phyloP scores from a whole-genome alignment of 1,284 basidiomycete species.

The Phlebopus sp. region DNA sequence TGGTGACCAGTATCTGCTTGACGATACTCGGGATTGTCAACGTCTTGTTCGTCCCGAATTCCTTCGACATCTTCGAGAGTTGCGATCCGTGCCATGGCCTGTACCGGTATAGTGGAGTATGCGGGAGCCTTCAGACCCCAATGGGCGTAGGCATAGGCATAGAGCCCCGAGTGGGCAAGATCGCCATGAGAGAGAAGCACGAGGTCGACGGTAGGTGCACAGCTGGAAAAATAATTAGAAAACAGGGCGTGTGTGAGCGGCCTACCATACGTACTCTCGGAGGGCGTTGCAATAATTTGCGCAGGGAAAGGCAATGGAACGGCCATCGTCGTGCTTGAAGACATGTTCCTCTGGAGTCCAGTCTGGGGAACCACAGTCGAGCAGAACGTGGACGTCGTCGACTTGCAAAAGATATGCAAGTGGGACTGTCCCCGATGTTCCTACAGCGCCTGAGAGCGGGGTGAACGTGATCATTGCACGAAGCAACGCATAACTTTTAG shows the following conservation, averaged over 20 bases:
- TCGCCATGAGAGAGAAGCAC: conserved; percentile 94
- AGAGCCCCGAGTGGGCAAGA: conserved; percentile 84
- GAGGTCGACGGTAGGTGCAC: conserved; percentile 76
- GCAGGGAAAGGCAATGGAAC: conserved; percentile 43
- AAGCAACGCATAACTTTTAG: no score
- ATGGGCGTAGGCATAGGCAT: conserved; percentile 84
- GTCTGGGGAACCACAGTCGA: conserved; percentile 93
- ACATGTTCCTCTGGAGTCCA: conserved; percentile 66
- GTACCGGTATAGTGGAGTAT: conserved; percentile 95
- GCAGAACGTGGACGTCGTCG: conserved; percentile 90
- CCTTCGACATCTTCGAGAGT: conserved; percentile 81
- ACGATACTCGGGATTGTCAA: conserved; percentile 42
- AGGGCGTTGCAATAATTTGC: conserved; percentile 63
- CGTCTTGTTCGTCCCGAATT: conserved; percentile 73
- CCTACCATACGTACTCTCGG: conserved; percentile 52
- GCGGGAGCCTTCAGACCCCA: conserved; percentile 90
- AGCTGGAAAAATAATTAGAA: conserved; percentile 39
- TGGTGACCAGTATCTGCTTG: conserved; percentile 18
- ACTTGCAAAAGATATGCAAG: conserved; percentile 88
- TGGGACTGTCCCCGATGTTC: conserved; percentile 61
- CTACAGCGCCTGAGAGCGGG: conserved; percentile 82
- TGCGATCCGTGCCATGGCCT: conserved; percentile 93
- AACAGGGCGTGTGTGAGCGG: conserved; percentile 1
- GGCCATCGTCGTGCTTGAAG: conserved; percentile 32
- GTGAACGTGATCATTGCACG: conserved; percentile 87